Evolutionary conservation across 129 eudicot species (phyloP).

Genomic region (Ambrosia trifida): DNA sequence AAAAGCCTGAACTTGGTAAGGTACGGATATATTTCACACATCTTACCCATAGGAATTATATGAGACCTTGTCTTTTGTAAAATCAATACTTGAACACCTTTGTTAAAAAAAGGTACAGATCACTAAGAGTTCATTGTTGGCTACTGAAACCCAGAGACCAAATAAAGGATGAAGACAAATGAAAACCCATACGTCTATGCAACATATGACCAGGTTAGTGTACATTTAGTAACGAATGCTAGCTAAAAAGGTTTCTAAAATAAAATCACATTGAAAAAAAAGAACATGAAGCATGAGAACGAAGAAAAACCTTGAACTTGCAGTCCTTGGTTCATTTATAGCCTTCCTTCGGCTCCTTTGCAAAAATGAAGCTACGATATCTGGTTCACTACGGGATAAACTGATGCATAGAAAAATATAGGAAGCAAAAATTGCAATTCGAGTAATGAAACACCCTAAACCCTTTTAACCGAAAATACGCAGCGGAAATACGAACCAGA

Average conservation of each 20-base stretch:
- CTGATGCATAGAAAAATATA: constrained; percentile 43
- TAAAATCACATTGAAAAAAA: constrained; percentile 22
- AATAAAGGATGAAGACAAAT: constrained; percentile 3
- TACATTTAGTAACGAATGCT: not conserved
- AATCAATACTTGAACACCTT: not conserved
- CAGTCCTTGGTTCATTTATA: constrained; percentile 84
- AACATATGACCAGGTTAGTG: not conserved
- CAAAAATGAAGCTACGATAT: constrained; percentile 88
- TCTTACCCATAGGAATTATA: not conserved
- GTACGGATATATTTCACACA: not conserved
- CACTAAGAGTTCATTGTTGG: constrained; percentile 1
- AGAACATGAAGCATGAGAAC: constrained; percentile 21
- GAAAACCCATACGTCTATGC: constrained; percentile 15
- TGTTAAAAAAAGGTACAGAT: not conserved
- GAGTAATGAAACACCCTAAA: too few relatives aligned
- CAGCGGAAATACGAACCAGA: too few relatives aligned
- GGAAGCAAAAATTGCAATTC: constrained; percentile 3
- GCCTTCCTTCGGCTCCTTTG: constrained; percentile 91
- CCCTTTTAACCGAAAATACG: too few relatives aligned
- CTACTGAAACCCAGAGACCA: constrained; percentile 6
- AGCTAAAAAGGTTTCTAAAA: constrained; percentile 17
- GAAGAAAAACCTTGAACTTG: constrained; percentile 79
- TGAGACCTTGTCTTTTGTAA: constrained; percentile 7
- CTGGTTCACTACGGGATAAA: constrained; percentile 88
- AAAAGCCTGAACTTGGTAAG: constrained; percentile 5